Evolutionary conservation across 768 basidiomycete species (phyloP), one percentile per base, ranked within the genome.

Genomic region (Podaxis carcinomalis): DNA sequence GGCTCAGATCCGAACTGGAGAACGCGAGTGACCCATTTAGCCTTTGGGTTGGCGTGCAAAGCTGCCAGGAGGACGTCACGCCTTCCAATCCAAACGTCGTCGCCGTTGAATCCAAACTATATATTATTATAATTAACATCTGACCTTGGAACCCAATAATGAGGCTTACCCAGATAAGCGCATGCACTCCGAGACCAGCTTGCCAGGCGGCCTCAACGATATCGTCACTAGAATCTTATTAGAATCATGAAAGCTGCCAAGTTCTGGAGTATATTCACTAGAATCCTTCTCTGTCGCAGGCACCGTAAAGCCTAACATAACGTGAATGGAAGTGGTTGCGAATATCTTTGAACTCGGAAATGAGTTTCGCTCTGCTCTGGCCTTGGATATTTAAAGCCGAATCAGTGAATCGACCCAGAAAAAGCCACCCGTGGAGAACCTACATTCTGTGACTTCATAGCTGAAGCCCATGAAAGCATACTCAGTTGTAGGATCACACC

Each of bases 381-480:
- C 84, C 84, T 85, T 61, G 35, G 5, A 25, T 21, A 49, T 51
- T 28, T 10, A 64, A 11, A 16, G 47, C 9, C 23, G 11, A 11
- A 19, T 49, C 5, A 23, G 47, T 23, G 47, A 44, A 16, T 2
- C 19, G 23, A 49, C 40, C 9, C 21, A 39, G 10, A 49, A 32
- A 32, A 42, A 14, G 47, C 13, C 16, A 25, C 11, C 7, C 13
- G 3, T 25, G 47, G 7, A 25, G 36, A 13, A 72, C 80, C 10
- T 59, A 84, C 85, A 87, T 3, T 74, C 77, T 35, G 81, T 79
- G 37, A 87, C 74, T 66, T 86, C 86, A 64, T 88, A 88, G 66
- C 83, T 83, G 69, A 88, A 87, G 1, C 85, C 86, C 47, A 87
- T 66, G 69, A 88, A 88, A 0, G 81, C 86, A 64, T 85, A 85